Base-by-base conservation (phyloP, 768 basidiomycete species). In the Dacryopinax primogenitus region DNA sequence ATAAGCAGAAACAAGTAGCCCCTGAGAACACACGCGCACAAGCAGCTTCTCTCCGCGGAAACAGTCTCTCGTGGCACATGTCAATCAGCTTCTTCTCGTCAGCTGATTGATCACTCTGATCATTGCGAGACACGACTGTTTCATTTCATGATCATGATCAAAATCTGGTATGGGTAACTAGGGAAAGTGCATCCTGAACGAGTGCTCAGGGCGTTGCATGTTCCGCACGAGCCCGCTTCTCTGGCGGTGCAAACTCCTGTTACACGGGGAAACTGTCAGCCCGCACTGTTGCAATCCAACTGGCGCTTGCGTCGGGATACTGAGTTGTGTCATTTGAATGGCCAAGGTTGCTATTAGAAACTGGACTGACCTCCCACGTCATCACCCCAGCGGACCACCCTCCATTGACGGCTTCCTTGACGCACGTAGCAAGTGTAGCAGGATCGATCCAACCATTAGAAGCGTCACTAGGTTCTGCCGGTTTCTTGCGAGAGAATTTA, bases 381-480 rank as follows among this genome's bases (percentile, higher is more conserved):
- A 63, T 34, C 30, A 35, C 62, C 12, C 62, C 33, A 33, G 15
- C 62, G 3, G 36, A 35, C 62, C 62, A 63, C 9, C 62, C 62
- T 34, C 36, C 16, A 18, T 26, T 12, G 18, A 63, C 30, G 16
- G 62, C 62, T 34, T 63, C 33, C 21, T 63, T 12, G 9, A 63
- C 62, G n/a, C 62, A 63, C 30, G 21, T 34, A 21, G 33, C 62
- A 3, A 63, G 34, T 3, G 16, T 11, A 16, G 62, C 33, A 6
- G 62, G 11, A 3, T 33, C 62, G 15, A 63, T 63, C 16, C 36
- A 35, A 34, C 62, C 62, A 16, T 37, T 37, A 34, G 62, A 33
- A 13, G 65, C 67, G 36, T 69, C 65, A 7, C 74, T 69, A 16
- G 35, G 32, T 32, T 12, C 63, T 3, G 32, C 67, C 3, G 67